phyloP scores from a whole-genome alignment of 176 grass and related monocot species.

The Saccharum spontaneum region DNA sequence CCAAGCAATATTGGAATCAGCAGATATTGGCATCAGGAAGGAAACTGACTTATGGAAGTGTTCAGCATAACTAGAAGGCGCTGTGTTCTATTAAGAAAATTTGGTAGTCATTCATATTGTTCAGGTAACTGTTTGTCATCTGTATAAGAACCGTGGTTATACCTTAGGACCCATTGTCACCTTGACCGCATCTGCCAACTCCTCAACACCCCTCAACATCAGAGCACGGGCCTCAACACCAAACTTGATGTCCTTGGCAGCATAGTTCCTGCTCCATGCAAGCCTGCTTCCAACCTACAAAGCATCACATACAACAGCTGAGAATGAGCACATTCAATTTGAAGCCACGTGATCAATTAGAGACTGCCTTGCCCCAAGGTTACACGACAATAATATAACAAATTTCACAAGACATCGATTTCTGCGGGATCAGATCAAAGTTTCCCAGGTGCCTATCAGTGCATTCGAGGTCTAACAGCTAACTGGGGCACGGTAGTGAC shows the following conservation, averaged over 20 bases:
- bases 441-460: not conserved
- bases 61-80: not conserved
- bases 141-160: not conserved
- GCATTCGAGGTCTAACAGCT: not conserved
- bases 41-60: not conserved
- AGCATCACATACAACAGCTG: conserved; percentile 4
- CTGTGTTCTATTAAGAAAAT: not conserved
- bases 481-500: not conserved
- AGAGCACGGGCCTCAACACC: conserved; percentile 91
- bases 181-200: conserved; percentile 93
- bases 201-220: conserved; percentile 94
- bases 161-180: conserved; percentile 99
- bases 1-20: not conserved
- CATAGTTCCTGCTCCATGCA: conserved; percentile 92
- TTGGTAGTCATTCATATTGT: not conserved
- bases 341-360: not conserved
- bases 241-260: conserved; percentile 95
- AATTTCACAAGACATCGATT: not conserved
- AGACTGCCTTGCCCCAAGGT: not conserved
- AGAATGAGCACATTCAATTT: not conserved
- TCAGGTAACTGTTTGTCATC: not conserved
- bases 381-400: not conserved
- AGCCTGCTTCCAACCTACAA: conserved; percentile 79
- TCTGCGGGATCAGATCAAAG: not conserved
- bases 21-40: not conserved